Base-by-base conservation (phyloP, 2,329 filamentous ascomycete species). In the Apiospora koreana region DNA sequence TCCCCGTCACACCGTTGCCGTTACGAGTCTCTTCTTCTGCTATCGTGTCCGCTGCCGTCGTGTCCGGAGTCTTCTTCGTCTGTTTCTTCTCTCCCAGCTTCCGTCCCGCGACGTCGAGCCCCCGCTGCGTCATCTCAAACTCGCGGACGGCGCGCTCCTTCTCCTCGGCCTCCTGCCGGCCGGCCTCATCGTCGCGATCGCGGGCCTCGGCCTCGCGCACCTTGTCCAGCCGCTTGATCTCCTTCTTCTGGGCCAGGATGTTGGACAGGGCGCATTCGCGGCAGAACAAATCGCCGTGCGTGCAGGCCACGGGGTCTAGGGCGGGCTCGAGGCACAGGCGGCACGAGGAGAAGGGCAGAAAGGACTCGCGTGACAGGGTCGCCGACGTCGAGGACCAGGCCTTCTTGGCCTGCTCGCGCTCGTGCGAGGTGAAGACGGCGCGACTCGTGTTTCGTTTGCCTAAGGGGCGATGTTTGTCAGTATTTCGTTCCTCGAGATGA, bases 261-360 rank as follows among this genome's bases (percentile, higher is more conserved):
- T 98, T 97, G 75, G 86, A 91, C 68, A 98, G 89, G 10, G 94
- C 95, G 83, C 95, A 99, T 83, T 98, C 96, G 75, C 94, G 91
- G 81, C 95, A 99, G 84, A 98, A 98, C 18, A 99, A 86, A 80
- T 98, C 95, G 72, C 95, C 95, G 73, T 91, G 88, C 2, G 88
- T 85, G 81, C 95, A 98, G 28, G 94, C 91, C 45, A 98, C 94
- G 0, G 96, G 95, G 65, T 94, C 89, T 41, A 92, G 89, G 25
- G 95, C 93, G 9, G 92, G 88, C 71, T 94, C 89, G 21, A 98
- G 91, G 78, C 95, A 99, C 38, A 99, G 87, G 69, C 92, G 89
- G 83, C 95, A 99, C 28, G 92, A 94, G 69, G 92, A 94, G 80
- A 98, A 97, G 6, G 94, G 92, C 14, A 98, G 89, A 81, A 97